Evolutionary conservation across 306 rosid genomes (phyloP).

Genomic region (Dalbergia oliveri): DNA sequence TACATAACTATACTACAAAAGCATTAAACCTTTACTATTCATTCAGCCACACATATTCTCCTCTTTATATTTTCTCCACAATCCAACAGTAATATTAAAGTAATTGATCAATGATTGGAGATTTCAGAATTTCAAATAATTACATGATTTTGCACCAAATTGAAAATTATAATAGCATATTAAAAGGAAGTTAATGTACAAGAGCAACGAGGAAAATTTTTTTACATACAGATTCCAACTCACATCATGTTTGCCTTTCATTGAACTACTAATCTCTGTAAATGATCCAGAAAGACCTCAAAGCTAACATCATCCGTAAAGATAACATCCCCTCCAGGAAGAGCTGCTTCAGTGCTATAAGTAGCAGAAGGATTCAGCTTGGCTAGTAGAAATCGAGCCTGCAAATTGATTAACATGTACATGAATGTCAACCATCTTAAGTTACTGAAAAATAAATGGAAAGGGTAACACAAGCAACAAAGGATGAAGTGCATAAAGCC

Average conservation of each 20-base stretch:
- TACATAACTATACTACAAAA: too few relatives aligned
- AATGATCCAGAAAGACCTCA: slow-evolving; percentile 96
- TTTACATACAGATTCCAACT: slow-evolving; percentile 29
- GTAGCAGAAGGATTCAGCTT: slow-evolving; percentile 94
- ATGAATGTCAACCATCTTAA: slow-evolving; percentile 19
- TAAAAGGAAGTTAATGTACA: slow-evolving; percentile 47
- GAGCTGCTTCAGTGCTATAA: slow-evolving; percentile 74
- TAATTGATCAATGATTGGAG: background rate
- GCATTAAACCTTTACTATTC: too few relatives aligned
- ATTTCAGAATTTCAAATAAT: slow-evolving; percentile 38
- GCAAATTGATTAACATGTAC: slow-evolving; percentile 19
- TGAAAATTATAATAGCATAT: slow-evolving; percentile 21
- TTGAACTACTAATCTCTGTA: slow-evolving; percentile 96
- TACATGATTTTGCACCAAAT: slow-evolving; percentile 50
- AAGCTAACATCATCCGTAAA: slow-evolving; percentile 95
- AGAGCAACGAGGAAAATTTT: slow-evolving; percentile 36
- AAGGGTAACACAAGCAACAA: background rate
- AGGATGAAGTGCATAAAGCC: background rate
- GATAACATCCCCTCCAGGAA: slow-evolving; percentile 88
- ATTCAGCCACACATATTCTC: background rate
- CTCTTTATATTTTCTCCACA: background rate
- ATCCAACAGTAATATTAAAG: background rate
- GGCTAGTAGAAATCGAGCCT: slow-evolving; percentile 96
- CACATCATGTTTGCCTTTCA: slow-evolving; percentile 41
- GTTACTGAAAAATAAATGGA: background rate